Percentiles rank a stretch among this genome's conserved stretches.
Evolutionary conservation across 331 rosid genomes (phyloP).

Genomic region (Saraca asoca): DNA sequence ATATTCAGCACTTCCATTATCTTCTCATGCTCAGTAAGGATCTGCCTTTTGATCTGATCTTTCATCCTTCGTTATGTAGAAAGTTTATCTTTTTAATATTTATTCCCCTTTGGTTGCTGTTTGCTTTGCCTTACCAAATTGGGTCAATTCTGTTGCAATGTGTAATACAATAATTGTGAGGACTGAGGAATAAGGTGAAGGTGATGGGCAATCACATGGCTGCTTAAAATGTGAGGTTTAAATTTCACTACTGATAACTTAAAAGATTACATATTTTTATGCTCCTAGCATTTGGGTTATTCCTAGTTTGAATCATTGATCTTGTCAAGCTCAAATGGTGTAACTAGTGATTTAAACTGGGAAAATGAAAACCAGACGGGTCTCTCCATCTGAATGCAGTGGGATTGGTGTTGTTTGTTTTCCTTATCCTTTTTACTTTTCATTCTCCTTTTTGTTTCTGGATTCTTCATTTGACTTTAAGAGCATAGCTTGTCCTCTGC

Average conservation of each 20-base stretch:
- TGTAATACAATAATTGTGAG: slow-evolving; percentile 10
- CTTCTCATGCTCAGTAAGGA: slow-evolving; percentile 93
- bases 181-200: too few species aligned
- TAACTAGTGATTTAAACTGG: slow-evolving; percentile 18
- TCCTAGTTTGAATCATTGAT: neutral
- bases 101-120: slow-evolving; percentile 24
- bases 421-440: too few species aligned
- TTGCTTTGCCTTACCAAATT: slow-evolving; percentile 15
- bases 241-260: slow-evolving; percentile 7
- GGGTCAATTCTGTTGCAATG: neutral
- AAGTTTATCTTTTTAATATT: slow-evolving; percentile 12
- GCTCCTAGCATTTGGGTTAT: neutral
- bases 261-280: slow-evolving; percentile 5
- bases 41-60: slow-evolving; percentile 33
- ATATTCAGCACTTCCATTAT: slow-evolving; percentile 86
- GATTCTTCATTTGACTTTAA: too few species aligned
- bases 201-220: neutral
- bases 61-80: slow-evolving; percentile 24
- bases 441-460: too few species aligned
- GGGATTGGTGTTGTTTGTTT: too few species aligned
- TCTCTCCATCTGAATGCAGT: too few species aligned
- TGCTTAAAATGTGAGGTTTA: slow-evolving; percentile 4
- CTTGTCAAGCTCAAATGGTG: neutral
- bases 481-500: too few species aligned
- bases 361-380: slow-evolving; percentile 5